phyloP scores from a whole-genome alignment of 1,284 basidiomycete genomes.

The Apiotrichum mycotoxinovorans region DNA sequence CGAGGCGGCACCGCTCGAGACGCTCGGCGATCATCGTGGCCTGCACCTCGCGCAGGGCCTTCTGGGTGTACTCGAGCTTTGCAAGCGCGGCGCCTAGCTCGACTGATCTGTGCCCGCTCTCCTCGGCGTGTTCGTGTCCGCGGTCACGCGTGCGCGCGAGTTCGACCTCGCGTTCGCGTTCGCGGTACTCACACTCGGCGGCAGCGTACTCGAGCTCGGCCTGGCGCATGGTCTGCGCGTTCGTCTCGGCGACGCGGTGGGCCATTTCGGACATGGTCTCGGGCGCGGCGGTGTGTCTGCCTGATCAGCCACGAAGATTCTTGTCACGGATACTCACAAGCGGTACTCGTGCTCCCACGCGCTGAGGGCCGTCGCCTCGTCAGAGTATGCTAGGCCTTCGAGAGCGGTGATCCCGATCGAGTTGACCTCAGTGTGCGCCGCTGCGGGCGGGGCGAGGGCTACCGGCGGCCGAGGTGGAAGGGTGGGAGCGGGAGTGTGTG shows the following conservation, averaged over 20 bases:
- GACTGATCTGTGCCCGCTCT: too few relatives aligned
- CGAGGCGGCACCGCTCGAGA: slow-evolving; percentile 35
- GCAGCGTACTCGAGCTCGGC: neutral
- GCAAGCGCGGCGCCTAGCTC: slow-evolving; percentile 28
- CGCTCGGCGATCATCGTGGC: slow-evolving; percentile 44
- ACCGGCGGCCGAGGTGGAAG: too few relatives aligned
- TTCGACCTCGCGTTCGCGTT: neutral
- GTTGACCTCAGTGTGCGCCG: slow-evolving; percentile 12
- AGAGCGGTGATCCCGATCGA: slow-evolving; percentile 22
- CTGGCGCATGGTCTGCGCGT: neutral
- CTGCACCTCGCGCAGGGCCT: slow-evolving; percentile 41
- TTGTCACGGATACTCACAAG: neutral
- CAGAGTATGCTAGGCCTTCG: neutral
- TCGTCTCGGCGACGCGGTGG: too few relatives aligned
- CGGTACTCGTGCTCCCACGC: neutral
- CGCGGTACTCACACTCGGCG: neutral
- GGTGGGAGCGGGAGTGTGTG: too few relatives aligned
- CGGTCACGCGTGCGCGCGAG: too few relatives aligned
- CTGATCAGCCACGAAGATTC: neutral
- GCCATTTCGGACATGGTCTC: neutral
- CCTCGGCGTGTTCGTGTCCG: too few relatives aligned
- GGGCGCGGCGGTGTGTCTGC: neutral
- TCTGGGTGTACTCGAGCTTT: slow-evolving; percentile 32
- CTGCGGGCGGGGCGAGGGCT: neutral
- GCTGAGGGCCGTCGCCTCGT: neutral